Percentiles rank a stretch among this genome's conserved stretches.
phyloP scores from a whole-genome alignment of 169 alveolate species.

The Babesia sp. region DNA sequence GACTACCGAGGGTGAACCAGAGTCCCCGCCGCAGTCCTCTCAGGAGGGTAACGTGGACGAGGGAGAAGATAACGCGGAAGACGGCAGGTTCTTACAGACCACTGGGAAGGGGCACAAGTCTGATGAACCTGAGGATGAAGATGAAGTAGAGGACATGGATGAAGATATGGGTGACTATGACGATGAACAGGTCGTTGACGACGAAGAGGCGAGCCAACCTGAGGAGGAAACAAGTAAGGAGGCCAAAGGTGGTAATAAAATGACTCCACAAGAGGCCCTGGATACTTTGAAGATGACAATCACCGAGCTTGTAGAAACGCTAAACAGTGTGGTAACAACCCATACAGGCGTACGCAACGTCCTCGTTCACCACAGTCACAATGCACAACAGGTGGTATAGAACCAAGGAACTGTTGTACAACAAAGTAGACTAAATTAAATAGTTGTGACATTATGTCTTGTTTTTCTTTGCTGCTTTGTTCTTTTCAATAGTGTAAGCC shows the following conservation, averaged over 20 bases:
- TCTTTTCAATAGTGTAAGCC: conserved; percentile 13
- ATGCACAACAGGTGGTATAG: not conserved
- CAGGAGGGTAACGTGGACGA: not conserved
- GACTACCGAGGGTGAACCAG: not conserved
- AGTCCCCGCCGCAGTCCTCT: not conserved
- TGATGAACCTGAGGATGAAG: conserved; percentile 18
- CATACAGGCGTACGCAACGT: conserved; percentile 54
- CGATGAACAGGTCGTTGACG: conserved; percentile 12
- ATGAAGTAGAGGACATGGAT: not conserved
- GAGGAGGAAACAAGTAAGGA: conserved; percentile 8
- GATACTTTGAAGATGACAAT: not conserved
- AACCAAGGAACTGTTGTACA: too few species aligned
- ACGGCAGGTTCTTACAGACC: conserved; percentile 36
- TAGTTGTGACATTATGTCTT: not conserved
- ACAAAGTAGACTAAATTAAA: too few species aligned
- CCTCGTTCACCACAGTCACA: conserved; percentile 8
- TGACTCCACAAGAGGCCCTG: conserved; percentile 12
- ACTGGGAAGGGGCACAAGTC: not conserved
- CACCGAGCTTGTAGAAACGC: conserved; percentile 28
- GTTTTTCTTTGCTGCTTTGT: not conserved
- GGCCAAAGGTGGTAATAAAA: not conserved
- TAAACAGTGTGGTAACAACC: conserved; percentile 33
- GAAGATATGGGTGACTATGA: conserved; percentile 31
- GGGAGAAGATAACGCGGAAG: not conserved
- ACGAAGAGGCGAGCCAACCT: conserved; percentile 5